Conservation (phyloP, 1,139 yeast species). For the Petasospora fabianii region DNA sequence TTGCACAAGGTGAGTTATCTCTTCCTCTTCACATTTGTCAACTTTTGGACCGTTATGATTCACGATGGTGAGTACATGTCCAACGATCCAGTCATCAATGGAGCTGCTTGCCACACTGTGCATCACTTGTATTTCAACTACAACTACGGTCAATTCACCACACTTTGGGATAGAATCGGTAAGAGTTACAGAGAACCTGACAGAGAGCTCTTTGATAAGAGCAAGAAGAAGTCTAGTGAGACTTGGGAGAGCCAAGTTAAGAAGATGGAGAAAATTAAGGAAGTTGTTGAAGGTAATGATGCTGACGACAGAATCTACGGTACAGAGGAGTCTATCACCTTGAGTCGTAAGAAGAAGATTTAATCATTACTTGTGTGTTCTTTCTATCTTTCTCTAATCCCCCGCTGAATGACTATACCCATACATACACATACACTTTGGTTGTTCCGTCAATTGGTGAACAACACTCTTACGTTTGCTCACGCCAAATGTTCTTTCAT, state of each 20-base stretch:
- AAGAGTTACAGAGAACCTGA: conserved; percentile 93
- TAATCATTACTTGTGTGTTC: no score
- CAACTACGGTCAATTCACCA: conserved; percentile 97
- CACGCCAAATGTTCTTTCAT: not conserved
- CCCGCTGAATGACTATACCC: not conserved
- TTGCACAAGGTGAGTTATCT: conserved; percentile 84
- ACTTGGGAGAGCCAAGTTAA: conserved; percentile 72
- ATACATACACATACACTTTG: not conserved
- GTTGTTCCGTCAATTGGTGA: no score
- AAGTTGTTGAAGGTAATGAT: conserved; percentile 70
- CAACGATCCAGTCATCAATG: conserved; percentile 90
- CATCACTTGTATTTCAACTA: conserved; percentile 96
- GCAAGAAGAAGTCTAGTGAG: conserved; percentile 50
- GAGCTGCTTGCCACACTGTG: conserved; percentile 97
- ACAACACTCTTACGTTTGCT: no score
- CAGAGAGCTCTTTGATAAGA: conserved; percentile 71
- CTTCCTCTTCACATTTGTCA: conserved; percentile 79
- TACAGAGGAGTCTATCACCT: conserved; percentile 28
- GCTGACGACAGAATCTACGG: conserved; percentile 61
- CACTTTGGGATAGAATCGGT: conserved; percentile 96
- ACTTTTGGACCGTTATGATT: conserved; percentile 97
- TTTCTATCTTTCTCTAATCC: no score
- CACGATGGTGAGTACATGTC: conserved; percentile 97
- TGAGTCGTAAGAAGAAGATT: conserved; percentile 2
- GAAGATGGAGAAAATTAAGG: conserved; percentile 79